A percentile compares a stretch with the other conserved stretches of the same genome.
These are phyloP conservation scores for Cyclotella cryptica DNA, from an alignment of 108 stramenopile genomes.

Conservation along the genomic window DNA sequence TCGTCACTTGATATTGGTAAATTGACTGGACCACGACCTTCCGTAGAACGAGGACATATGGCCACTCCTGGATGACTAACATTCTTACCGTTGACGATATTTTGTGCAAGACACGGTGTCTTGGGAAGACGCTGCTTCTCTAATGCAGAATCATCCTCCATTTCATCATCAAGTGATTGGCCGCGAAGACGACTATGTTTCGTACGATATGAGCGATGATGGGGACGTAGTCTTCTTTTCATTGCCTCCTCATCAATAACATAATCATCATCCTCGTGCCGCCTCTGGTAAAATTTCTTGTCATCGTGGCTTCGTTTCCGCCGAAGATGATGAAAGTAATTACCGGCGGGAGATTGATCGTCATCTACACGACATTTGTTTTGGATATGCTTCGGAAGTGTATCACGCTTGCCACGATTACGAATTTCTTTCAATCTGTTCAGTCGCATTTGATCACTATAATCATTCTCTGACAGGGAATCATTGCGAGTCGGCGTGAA, in stretches of 20 bases:
- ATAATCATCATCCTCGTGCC: too few species aligned
- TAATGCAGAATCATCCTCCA: not conserved
- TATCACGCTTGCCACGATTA: not conserved
- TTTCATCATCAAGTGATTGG: not conserved
- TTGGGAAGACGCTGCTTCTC: not conserved
- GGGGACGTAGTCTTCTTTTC: too few species aligned
- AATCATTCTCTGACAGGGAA: not conserved
- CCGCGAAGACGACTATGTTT: not conserved
- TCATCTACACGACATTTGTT: not conserved
- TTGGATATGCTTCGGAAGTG: not conserved
- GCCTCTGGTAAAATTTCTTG: too few species aligned
- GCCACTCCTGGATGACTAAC: slow-evolving; percentile 7
- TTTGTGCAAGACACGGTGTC: slow-evolving; percentile 9
- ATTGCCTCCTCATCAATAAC: too few species aligned
- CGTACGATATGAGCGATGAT: too few species aligned
- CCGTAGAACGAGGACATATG: slow-evolving; percentile 20
- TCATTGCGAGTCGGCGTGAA: slow-evolving; percentile 8
- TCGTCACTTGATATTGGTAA: slow-evolving; percentile 12
- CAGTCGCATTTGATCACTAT: not conserved
- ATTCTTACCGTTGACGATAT: slow-evolving; percentile 12
- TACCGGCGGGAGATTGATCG: too few species aligned
- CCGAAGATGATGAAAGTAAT: too few species aligned
- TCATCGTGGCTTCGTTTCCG: too few species aligned
- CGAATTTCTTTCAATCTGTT: not conserved
- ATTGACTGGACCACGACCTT: slow-evolving; percentile 11